phyloP scores from a whole-genome alignment of 306 rosid genomes.

The Vigna mungo region DNA sequence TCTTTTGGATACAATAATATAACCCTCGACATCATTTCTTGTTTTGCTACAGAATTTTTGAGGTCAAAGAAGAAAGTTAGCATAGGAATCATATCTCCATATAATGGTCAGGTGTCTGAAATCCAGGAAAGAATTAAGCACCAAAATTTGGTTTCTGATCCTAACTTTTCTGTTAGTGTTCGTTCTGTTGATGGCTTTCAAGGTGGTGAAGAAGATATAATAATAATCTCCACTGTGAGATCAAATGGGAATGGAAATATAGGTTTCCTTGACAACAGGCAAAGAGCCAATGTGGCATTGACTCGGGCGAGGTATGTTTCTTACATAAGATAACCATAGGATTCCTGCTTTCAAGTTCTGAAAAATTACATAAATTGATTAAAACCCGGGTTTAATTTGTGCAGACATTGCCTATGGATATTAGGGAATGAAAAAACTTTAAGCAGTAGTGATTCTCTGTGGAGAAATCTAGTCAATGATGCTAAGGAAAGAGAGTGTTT shows the following conservation, averaged over 20 bases:
- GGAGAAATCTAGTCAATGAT: constrained; percentile 50
- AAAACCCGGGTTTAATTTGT: constrained; percentile 6
- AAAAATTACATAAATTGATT: not conserved
- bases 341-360: not conserved
- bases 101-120: constrained; percentile 61
- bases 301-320: constrained; percentile 62
- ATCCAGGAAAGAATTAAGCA: constrained; percentile 46
- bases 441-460: constrained; percentile 34
- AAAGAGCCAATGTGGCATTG: constrained; percentile 64
- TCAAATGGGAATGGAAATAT: constrained; percentile 44
- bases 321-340: not conserved
- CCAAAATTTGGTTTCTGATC: constrained; percentile 5
- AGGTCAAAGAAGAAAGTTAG: constrained; percentile 49
- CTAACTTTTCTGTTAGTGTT: constrained; percentile 52
- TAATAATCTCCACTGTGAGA: constrained; percentile 51
- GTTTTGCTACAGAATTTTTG: constrained; percentile 38
- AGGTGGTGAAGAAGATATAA: constrained; percentile 71
- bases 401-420: constrained; percentile 62
- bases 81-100: constrained; percentile 69
- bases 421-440: constrained; percentile 55
- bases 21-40: not conserved
- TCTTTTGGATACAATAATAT: not conserved
- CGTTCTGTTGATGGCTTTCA: constrained; percentile 72
- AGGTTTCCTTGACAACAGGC: constrained; percentile 54
- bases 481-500: constrained; percentile 54